phyloP scores from a whole-genome alignment of 495 filamentous ascomycete species.

The Neurospora sp. region DNA sequence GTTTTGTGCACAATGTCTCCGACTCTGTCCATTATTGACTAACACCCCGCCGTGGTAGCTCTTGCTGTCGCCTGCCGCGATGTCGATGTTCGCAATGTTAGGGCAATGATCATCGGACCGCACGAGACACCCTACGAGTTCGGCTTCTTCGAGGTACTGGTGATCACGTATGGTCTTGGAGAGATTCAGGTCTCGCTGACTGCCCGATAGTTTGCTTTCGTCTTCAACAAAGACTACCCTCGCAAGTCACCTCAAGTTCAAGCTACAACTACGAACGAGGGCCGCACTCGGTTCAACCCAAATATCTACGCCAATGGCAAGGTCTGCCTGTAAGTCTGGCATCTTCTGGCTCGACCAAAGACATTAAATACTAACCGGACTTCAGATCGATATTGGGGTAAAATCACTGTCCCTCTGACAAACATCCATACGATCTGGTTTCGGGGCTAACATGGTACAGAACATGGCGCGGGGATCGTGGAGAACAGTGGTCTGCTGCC shows the following conservation, averaged over 20 bases:
- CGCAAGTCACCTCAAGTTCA: slow-evolving; percentile 67
- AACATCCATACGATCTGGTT: neutral
- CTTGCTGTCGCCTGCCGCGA: slow-evolving; percentile 80
- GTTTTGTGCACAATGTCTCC: slow-evolving; percentile 10
- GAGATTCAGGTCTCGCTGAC: slow-evolving; percentile 13
- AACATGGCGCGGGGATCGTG: slow-evolving; percentile 83
- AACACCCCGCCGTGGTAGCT: slow-evolving; percentile 37
- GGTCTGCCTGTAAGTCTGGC: slow-evolving; percentile 68
- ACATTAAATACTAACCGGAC: slow-evolving; percentile 8
- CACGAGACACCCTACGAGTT: slow-evolving; percentile 95
- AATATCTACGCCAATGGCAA: slow-evolving; percentile 90
- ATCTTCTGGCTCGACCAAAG: neutral
- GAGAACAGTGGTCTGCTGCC: slow-evolving; percentile 92
- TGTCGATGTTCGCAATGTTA: slow-evolving; percentile 77
- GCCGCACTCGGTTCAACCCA: slow-evolving; percentile 84
- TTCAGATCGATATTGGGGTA: slow-evolving; percentile 84
- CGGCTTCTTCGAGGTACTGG: slow-evolving; percentile 80
- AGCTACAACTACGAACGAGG: slow-evolving; percentile 76
- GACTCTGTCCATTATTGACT: slow-evolving; percentile 1
- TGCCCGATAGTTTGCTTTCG: slow-evolving; percentile 47
- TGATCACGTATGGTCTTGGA: neutral
- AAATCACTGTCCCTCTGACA: slow-evolving; percentile 15
- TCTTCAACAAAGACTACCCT: slow-evolving; percentile 76
- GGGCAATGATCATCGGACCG: slow-evolving; percentile 82
- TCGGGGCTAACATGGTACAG: slow-evolving; percentile 38